Base-by-base conservation (phyloP, 2,329 filamentous ascomycete species). In the Bipolaris cookei region DNA sequence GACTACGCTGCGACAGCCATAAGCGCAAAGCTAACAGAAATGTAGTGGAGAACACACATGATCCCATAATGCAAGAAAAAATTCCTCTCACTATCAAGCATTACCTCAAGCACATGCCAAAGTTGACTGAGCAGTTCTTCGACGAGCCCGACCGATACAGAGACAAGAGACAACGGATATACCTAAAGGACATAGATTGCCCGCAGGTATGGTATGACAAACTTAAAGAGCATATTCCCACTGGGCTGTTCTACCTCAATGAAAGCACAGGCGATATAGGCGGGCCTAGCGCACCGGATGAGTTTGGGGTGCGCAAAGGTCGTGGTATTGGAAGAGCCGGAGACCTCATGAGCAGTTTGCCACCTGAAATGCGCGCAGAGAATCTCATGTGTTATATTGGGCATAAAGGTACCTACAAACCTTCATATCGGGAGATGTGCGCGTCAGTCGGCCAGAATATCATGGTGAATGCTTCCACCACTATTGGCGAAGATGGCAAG, bases 311-410 rank as follows among this genome's bases (percentile, higher is more conserved):
- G 32, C 72, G 82, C 47, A 81, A 82, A 38, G 83, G 84, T 41
- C 81, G 77, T n/a, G 83, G 83, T 0, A 83, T 88, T 47, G 90
- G 89, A 2, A 85, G 88, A 43, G 89, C 92, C 1, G 94, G 94
- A 6, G 95, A 99, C 71, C 79, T 99, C 32, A 99, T 99, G 95
- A 96, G 92, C 73, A 93, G 90, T 67, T 83, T 99, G 4, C 92
- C 92, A 0, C 80, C 84, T 41, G 86, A 89, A 39, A 97, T 97
- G 91, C 89, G 92, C 46, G 95, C 95, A 0, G 88, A 97, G 72
- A 99, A 99, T 62, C 82, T 99, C 66, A 97, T 97, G 95, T 98
- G 94, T 75, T 99, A 99, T 70, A 89, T 98, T 67, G 95, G 95
- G 0, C 94, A 98, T 69, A 95, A 99, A 79, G 95, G 95, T 5